Base-by-base conservation (phyloP, 805 yeast species). In the Aciculoconidium aculeatum region DNA sequence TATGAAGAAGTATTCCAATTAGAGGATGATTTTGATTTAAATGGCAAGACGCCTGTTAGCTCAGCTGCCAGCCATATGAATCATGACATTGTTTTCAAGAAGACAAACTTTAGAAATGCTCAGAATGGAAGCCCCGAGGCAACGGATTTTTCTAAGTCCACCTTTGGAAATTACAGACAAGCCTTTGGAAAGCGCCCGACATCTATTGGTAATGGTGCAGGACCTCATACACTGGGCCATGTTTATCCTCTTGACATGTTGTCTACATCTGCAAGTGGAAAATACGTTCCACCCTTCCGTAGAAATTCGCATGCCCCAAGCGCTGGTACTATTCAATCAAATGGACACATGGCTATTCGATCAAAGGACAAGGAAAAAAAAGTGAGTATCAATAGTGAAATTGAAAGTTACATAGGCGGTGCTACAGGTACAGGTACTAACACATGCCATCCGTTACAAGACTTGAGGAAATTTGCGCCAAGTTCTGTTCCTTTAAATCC, bases 241-340 rank as follows among this genome's bases (percentile, higher is more conserved):
- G n/a, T n/a, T n/a, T n/a, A n/a, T n/a, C n/a, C n/a, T n/a, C n/a
- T 31, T 12, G 34, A 31, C 12, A 27, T 31, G 27, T 17, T 35
- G 23, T 38, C 39, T 13, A 22, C 33, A 8, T 37, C 43, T 14
- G 36, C 39, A 5, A 26, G 36, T 21, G 82, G 82, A 3, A 78
- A 75, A 47, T 80, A 80, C 42, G 60, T 80, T 21, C 88, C 88
- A 12, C 87, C 87, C n/a, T 77, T 72, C 44, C 58, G 79, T 40
- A 65, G 87, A 48, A 70, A 73, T 0, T 70, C 77, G 4, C 59
- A 53, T 17, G 29, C 28, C 8, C 21, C 25, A 19, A 17, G 19
- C 23, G 37, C 31, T n/a, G n/a, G n/a, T n/a, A n/a, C n/a, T n/a
- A n/a, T n/a, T n/a, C n/a, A n/a, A n/a, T n/a, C n/a, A n/a, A n/a